Evolutionary conservation across 2,329 filamentous ascomycete genomes (phyloP), one percentile per base, ranked within the genome.

Genomic region (Chaetomium globosum): DNA sequence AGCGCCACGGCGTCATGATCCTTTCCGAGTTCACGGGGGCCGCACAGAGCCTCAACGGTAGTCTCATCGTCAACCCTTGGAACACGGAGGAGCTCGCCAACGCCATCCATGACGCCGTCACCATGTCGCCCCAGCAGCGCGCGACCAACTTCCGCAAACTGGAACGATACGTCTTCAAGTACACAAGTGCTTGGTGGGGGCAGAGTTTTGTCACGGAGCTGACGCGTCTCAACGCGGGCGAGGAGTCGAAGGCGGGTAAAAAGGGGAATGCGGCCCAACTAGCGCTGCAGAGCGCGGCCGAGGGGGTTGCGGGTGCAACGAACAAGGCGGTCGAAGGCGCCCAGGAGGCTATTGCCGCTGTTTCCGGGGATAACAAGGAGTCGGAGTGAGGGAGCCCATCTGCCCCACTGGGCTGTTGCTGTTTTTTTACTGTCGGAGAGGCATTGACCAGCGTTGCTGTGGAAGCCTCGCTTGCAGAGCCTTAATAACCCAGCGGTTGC

Each of bases 111-210:
- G 93, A 97, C 70, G 92, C 94, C n/a, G 93, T 98, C 52, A 97
- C 93, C 62, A 97, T 98, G 92, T 89, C 89, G 61, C 87, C 93
- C 21, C 93, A 97, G 78, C 90, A 95, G 79, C 88, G 93, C 61
- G 87, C 89, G 66, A 82, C 89, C 64, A 97, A 97, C 78, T 97
- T 92, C 80, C 87, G 89, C 75, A 97, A 97, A 78, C 83, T 99
- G 65, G 91, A 95, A 75, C 91, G 91, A 79, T 98, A 98, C 75
- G 92, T 98, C 66, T 94, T 93, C 79, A 97, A 97, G 81, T 98
- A 97, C 80, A 99, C 95, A 1, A 96, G 92, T 76, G 91, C 93
- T 10, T 97, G 95, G 89, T 98, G 94, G 94, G 94, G 94, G 30
- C 87, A 93, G 76, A 93, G 90, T 70, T 98, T 98, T 75, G 93